Percentiles rank a stretch among this genome's conserved stretches.
These are phyloP conservation scores for Nannochloropsis salina DNA, from an alignment of 108 stramenopile species.

Conservation along the genomic window DNA sequence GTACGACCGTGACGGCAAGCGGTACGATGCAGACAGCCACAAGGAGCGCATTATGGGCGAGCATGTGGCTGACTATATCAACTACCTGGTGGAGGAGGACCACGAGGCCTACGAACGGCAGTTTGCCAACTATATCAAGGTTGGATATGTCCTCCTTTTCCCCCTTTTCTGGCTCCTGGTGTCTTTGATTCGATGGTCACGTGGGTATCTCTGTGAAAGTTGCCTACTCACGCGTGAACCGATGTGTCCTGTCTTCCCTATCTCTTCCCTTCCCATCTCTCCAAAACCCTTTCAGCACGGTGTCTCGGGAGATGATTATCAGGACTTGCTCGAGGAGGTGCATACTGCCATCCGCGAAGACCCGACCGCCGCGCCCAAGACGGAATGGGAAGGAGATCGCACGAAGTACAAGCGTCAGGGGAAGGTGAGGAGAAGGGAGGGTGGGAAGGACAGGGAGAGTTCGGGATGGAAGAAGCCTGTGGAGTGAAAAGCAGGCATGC, in stretches of 20 bases:
- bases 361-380: conserved; percentile 74
- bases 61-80: conserved; percentile 95
- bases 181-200: not conserved
- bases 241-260: conserved; percentile 19
- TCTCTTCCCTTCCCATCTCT: not conserved
- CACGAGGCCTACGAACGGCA: conserved; percentile 53
- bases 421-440: not conserved
- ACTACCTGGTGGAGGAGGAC: conserved; percentile 94
- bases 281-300: conserved; percentile 22
- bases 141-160: conserved; percentile 63
- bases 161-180: not conserved
- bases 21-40: conserved; percentile 91
- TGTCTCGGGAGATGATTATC: conserved; percentile 32
- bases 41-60: conserved; percentile 94
- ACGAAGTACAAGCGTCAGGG: conserved; percentile 85
- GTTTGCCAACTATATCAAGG: conserved; percentile 59
- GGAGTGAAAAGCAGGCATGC: not conserved
- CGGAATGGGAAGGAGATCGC: conserved; percentile 65
- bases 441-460: not conserved
- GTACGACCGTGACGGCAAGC: conserved; percentile 92
- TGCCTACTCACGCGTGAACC: too few species aligned
- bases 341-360: conserved; percentile 96
- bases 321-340: conserved; percentile 60
- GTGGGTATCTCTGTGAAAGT: not conserved
- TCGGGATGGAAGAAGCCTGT: not conserved